phyloP scores from a whole-genome alignment of 139 green algal species.

The Pedinophyceae sp. region DNA sequence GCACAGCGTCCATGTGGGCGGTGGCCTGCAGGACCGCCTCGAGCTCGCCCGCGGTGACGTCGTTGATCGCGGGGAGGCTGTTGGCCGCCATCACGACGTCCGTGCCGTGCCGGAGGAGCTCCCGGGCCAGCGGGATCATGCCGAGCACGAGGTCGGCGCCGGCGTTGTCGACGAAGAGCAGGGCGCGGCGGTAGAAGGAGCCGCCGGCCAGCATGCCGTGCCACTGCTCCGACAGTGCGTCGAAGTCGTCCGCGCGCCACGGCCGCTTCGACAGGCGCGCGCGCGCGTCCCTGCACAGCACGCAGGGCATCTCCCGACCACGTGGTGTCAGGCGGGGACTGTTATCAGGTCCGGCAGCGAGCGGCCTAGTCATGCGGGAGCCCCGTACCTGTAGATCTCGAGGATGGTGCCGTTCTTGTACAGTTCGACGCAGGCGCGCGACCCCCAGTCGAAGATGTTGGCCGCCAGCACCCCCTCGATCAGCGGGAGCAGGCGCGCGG shows the following conservation, averaged over 20 bases:
- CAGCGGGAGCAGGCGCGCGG: slow-evolving; percentile 50
- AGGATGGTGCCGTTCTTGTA: slow-evolving; percentile 88
- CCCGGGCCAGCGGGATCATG: slow-evolving; percentile 83
- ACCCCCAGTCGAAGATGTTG: slow-evolving; percentile 99
- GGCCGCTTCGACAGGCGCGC: slow-evolving; percentile 52
- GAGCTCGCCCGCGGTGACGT: slow-evolving; percentile 85
- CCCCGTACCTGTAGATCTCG: slow-evolving; percentile 66
- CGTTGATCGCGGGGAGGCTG: slow-evolving; percentile 88
- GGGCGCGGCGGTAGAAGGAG: slow-evolving; percentile 42
- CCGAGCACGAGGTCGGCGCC: slow-evolving; percentile 91
- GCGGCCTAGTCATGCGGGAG: background rate
- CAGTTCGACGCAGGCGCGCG: slow-evolving; percentile 68
- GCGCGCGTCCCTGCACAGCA: slow-evolving; percentile 28
- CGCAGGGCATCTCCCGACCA: too few species aligned
- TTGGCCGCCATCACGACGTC: slow-evolving; percentile 91
- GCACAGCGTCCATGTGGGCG: too few species aligned
- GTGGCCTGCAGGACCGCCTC: too few species aligned
- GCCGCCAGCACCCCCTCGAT: slow-evolving; percentile 75
- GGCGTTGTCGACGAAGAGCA: slow-evolving; percentile 96
- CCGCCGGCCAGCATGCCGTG: background rate
- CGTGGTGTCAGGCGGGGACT: too few species aligned
- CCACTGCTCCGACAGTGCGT: slow-evolving; percentile 30
- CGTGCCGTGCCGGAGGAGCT: slow-evolving; percentile 68
- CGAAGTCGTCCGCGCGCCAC: slow-evolving; percentile 78
- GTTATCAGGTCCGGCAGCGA: background rate